A percentile compares a stretch with the other conserved stretches of the same genome.
These are phyloP conservation scores for Didymosphaeria variabile DNA, from an alignment of 2,329 filamentous ascomycete species.

Conservation along the genomic window DNA sequence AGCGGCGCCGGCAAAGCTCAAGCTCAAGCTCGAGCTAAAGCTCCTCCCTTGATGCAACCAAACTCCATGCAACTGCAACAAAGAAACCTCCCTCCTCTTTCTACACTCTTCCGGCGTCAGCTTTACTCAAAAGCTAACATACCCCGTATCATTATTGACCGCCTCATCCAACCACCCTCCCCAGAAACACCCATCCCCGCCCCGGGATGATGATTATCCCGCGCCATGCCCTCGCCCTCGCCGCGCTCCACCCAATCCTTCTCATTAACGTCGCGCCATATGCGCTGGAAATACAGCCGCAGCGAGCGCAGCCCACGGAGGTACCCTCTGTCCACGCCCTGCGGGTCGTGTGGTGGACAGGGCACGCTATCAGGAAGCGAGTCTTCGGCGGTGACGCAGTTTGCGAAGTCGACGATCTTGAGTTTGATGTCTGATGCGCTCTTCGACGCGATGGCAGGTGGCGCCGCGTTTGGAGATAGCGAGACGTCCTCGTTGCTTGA, in stretches of 20 bases:
- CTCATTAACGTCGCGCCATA: conserved; percentile 77
- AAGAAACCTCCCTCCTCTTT: no score
- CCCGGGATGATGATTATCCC: conserved; percentile 38
- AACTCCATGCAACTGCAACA: conserved; percentile 2
- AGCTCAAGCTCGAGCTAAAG: background rate
- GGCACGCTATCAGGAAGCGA: conserved; percentile 62
- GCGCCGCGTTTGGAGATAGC: conserved; percentile 37
- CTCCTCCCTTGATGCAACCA: background rate
- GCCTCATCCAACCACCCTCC: conserved; percentile 46
- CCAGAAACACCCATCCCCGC: conserved; percentile 44
- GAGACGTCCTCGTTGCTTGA: conserved; percentile 32
- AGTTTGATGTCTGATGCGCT: conserved; percentile 74
- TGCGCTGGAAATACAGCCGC: conserved; percentile 83
- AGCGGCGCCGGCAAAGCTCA: no score
- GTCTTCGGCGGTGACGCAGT: conserved; percentile 91
- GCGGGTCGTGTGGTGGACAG: conserved; percentile 83
- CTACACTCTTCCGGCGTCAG: no score
- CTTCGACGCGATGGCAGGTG: conserved; percentile 25
- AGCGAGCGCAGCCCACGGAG: conserved; percentile 83
- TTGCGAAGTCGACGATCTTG: conserved; percentile 98
- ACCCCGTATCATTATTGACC: conserved; percentile 46
- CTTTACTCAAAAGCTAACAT: conserved; percentile 49
- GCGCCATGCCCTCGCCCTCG: conserved; percentile 51
- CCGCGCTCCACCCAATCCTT: conserved; percentile 55
- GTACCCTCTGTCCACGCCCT: conserved; percentile 87